Percentiles rank a stretch among this genome's conserved stretches.
Evolutionary conservation across 805 yeast species (phyloP).

Genomic region (Pichia nakasei): DNA sequence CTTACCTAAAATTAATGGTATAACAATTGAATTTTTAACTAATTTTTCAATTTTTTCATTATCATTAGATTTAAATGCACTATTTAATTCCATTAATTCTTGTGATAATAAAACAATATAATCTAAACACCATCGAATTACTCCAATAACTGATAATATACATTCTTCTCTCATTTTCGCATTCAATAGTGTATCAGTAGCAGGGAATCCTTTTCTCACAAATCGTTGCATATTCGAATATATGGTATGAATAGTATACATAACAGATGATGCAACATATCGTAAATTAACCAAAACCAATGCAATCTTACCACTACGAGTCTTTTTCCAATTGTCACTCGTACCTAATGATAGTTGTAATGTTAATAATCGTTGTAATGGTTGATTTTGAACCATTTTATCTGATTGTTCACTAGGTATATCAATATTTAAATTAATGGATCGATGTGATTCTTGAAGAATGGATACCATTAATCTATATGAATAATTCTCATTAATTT

Average conservation of each 20-base stretch:
- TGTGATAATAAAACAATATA: slow-evolving; percentile 64
- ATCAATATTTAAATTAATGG: slow-evolving; percentile 64
- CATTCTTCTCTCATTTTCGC: slow-evolving; percentile 49
- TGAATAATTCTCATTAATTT: slow-evolving; percentile 19
- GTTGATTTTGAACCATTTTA: slow-evolving; percentile 65
- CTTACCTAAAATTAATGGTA: slow-evolving; percentile 56
- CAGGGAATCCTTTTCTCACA: slow-evolving; percentile 43
- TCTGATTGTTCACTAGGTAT: slow-evolving; percentile 69
- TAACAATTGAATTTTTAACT: slow-evolving; percentile 30
- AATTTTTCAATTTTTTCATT: slow-evolving; percentile 15
- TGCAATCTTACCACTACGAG: slow-evolving; percentile 40
- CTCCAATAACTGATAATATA: slow-evolving; percentile 60
- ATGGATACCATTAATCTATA: slow-evolving; percentile 33
- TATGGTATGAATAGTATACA: slow-evolving; percentile 50
- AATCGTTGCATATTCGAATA: slow-evolving; percentile 56
- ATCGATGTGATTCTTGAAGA: slow-evolving; percentile 61
- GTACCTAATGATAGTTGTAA: slow-evolving; percentile 62
- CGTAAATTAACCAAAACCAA: slow-evolving; percentile 61
- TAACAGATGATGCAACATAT: slow-evolving; percentile 60
- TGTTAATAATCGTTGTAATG: slow-evolving; percentile 63
- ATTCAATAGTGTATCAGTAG: slow-evolving; percentile 35
- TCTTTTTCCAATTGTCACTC: slow-evolving; percentile 29
- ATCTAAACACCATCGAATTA: slow-evolving; percentile 80
- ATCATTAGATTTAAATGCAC: slow-evolving; percentile 20
- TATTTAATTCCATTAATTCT: slow-evolving; percentile 48